Base-by-base conservation (phyloP, 345 rosid genomes). In the Euphorbia peplus region DNA sequence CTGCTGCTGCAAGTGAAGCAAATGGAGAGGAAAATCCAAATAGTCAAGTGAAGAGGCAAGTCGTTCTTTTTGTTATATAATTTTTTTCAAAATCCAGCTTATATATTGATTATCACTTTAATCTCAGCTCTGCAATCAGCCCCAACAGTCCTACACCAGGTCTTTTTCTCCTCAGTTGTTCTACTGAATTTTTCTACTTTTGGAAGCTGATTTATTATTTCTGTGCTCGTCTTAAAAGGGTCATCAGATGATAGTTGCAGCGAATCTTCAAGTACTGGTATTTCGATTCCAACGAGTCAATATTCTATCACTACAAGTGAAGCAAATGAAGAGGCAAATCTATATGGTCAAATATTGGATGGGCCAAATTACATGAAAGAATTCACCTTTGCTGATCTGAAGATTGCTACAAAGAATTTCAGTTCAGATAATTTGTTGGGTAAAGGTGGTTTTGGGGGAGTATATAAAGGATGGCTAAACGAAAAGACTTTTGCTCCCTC, bases 161-260 rank as follows among this genome's bases (percentile, higher is more conserved):
- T 32, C 37, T 73, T 82, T 30, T 90, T 82, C 70, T 81, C 67
- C 53, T 80, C 90, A 75, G 60, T 79, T 47, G 97, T 32, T 32
- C 37, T 32, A 32, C 37, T 32, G 37, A 32, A 32, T 32, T 32
- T 32, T 6, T 32, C 37, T 32, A 32, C 37, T 32, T 32, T 32
- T 6, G 37, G 37, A 32, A 32, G 37, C 37, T 32, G 37, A 32
- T 32, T 32, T 32, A 32, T 32, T 32, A 32, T 32, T 32, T 32
- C 6, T 32, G 37, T 32, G 37, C 37, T 32, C 6, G 37, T 32
- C 4, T 32, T 32, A 6, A 32, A 32, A 32, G 37, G 37, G 37
- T 32, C 37, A 32, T 32, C 37, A 32, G 6, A 32, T 32, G 37
- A 32, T 32, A 32, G 6, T 32, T 32, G 6, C 37, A 32, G 37